Conservation (phyloP, 164 flowering plant genomes). For the Liquidambar formosana region DNA sequence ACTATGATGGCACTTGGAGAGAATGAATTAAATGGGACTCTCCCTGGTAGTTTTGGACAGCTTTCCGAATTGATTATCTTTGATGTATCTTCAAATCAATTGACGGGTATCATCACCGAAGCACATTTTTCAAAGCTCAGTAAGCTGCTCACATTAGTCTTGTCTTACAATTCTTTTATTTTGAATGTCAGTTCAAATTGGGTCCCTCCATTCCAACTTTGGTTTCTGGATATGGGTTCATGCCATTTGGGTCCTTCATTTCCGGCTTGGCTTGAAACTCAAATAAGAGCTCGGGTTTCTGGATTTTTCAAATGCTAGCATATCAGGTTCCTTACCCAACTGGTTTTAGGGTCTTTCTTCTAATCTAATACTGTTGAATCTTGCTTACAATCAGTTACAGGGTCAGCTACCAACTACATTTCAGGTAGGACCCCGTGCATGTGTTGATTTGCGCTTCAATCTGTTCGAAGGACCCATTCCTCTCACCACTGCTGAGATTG, state of each 20-base stretch:
- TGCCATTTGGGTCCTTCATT: conserved; percentile 42
- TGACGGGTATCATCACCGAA: conserved; percentile 33
- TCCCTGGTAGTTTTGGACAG: conserved; percentile 32
- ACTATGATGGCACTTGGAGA: conserved; percentile 18
- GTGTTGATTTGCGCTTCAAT: conserved; percentile 47
- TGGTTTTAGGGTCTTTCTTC: conserved; percentile 52
- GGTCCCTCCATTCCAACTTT: conserved; percentile 48
- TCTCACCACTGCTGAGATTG: conserved; percentile 29
- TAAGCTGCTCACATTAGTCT: conserved; percentile 21
- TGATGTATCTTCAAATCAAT: conserved; percentile 21
- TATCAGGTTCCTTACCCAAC: too few relatives aligned
- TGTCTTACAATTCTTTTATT: conserved; percentile 34
- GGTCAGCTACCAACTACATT: conserved; percentile 42
- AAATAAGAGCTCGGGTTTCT: conserved; percentile 26
- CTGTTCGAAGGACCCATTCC: conserved; percentile 44
- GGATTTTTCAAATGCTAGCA: conserved; percentile 48
- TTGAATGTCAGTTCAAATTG: conserved; percentile 38
- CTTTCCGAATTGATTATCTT: conserved; percentile 24
- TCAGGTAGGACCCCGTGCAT: conserved; percentile 27
- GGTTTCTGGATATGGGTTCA: conserved; percentile 27
- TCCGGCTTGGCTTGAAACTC: conserved; percentile 42
- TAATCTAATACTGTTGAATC: conserved; percentile 31
- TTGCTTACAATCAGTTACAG: conserved; percentile 41
- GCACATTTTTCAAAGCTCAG: conserved; percentile 29
- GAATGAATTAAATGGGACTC: conserved; percentile 30